Base-by-base conservation (phyloP, 495 filamentous ascomycete species). In the Tuber calosporum region DNA sequence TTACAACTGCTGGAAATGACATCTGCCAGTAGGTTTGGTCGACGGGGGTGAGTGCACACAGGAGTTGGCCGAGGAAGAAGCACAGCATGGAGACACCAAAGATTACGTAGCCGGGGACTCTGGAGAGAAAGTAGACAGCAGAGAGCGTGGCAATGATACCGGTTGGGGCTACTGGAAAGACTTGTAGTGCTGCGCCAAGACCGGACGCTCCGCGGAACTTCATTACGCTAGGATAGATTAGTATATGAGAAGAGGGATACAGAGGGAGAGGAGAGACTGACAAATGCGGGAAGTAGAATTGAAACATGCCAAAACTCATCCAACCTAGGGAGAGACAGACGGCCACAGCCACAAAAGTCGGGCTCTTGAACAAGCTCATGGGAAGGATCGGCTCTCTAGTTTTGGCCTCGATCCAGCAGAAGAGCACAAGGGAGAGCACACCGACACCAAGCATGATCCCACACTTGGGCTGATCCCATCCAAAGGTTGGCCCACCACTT, bases 271-370 rank as follows among this genome's bases (percentile, higher is more conserved):
- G 36, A 34, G 37, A 15, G 26, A 19, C 72, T 40, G 48, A 76
- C 74, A 90, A 87, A 42, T 87, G 84, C 72, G 83, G 88, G 41
- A 83, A 81, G 78, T 90, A 90, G 79, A 84, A 90, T 71, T 87
- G 80, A 81, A 86, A 85, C 69, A 90, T 88, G 22, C 88, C 88
- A 71, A 90, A 90, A 73, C 83, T 85, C 70, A 84, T 84, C 90
- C 89, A 91, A 4, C 88, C 90, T 22, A 81, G 80, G 36, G 81
- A 83, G 1, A 86, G 85, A 30, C 89, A 83, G 70, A 86, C 86
- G 8, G 81, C 85, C 15, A 90, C 81, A 38, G 89, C 85, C 78
- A 87, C 88, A 7, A 83, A 84, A 4, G 87, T 81, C 43, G 89
- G 85, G 20, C 81, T 82, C 0, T 82, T 84, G 42, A 90, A 83